Conservation (phyloP, 2,329 filamentous ascomycete genomes). For the Fusarium kyushuense region DNA sequence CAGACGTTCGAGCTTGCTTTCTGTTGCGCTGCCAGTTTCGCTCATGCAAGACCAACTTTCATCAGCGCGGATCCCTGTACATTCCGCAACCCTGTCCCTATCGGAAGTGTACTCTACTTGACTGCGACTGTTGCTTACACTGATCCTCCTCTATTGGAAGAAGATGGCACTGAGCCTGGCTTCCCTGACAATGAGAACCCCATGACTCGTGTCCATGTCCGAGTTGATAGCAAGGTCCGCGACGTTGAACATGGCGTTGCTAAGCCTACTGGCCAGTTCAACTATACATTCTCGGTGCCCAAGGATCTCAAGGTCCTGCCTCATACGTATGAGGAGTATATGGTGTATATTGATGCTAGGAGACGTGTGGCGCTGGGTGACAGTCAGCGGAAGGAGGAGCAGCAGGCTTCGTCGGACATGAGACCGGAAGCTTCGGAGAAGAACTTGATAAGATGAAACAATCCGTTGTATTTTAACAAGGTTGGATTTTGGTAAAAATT, state of each 20-base stretch:
- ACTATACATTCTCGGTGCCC: slow-evolving; percentile 50
- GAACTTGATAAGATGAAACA: slow-evolving; percentile 35
- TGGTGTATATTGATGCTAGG: slow-evolving; percentile 50
- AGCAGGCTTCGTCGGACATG: slow-evolving; percentile 7
- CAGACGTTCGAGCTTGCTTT: slow-evolving; percentile 51
- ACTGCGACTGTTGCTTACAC: slow-evolving; percentile 49
- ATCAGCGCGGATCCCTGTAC: slow-evolving; percentile 50
- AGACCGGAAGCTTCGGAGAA: slow-evolving; percentile 9
- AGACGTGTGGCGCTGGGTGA: slow-evolving; percentile 46
- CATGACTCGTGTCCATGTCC: slow-evolving; percentile 48
- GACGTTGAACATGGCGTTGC: slow-evolving; percentile 50
- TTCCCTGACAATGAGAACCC: slow-evolving; percentile 41
- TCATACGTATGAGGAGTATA: slow-evolving; percentile 49
- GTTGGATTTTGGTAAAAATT: rapidly evolving
- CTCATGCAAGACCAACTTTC: slow-evolving; percentile 49
- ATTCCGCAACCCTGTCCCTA: slow-evolving; percentile 49
- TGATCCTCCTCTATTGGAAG: slow-evolving; percentile 48
- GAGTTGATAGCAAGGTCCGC: slow-evolving; percentile 50
- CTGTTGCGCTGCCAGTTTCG: slow-evolving; percentile 50
- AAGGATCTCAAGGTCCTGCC: slow-evolving; percentile 48
- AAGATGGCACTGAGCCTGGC: slow-evolving; percentile 45
- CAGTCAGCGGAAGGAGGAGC: slow-evolving; percentile 35
- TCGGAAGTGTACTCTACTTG: slow-evolving; percentile 49
- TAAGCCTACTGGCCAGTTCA: slow-evolving; percentile 49
- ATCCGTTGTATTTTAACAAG: neutral